Evolutionary conservation across 352 stramenopile genomes (phyloP).

Genomic region (Phytophthora parvispora): DNA sequence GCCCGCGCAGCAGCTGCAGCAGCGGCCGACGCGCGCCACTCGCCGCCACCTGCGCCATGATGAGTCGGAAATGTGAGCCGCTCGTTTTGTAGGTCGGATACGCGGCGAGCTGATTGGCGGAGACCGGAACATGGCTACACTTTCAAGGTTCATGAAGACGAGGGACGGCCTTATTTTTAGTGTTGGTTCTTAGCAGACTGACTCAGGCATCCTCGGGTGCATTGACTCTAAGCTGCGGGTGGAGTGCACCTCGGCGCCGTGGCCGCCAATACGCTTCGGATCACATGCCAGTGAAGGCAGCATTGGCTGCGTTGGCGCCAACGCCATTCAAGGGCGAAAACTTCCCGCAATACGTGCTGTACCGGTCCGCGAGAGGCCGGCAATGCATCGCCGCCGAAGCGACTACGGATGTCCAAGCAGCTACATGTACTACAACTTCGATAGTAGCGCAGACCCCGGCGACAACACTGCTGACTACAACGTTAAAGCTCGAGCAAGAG

Average conservation of each 20-base stretch:
- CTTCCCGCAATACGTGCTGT: constrained; percentile 69
- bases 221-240: neutral
- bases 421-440: neutral
- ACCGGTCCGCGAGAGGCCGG: constrained; percentile 32
- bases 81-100: constrained; percentile 20
- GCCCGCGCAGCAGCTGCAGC: constrained; percentile 73
- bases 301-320: neutral
- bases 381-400: neutral
- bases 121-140: neutral
- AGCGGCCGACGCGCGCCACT: constrained; percentile 41
- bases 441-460: neutral
- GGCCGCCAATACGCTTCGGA: constrained; percentile 5
- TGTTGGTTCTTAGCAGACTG: neutral
- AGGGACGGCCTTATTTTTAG: neutral
- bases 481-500: constrained; percentile 7
- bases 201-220: neutral
- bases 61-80: constrained; percentile 16
- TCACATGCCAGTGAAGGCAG: constrained; percentile 31
- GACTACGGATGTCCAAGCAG: neutral
- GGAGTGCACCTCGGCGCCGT: constrained; percentile 9
- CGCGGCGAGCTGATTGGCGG: neutral
- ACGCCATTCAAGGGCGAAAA: constrained; percentile 74
- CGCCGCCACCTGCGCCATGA: constrained; percentile 29
- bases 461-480: constrained; percentile 12
- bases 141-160: neutral